Evolutionary conservation across 768 basidiomycete species (phyloP).

Genomic region (Mycena floridula): DNA sequence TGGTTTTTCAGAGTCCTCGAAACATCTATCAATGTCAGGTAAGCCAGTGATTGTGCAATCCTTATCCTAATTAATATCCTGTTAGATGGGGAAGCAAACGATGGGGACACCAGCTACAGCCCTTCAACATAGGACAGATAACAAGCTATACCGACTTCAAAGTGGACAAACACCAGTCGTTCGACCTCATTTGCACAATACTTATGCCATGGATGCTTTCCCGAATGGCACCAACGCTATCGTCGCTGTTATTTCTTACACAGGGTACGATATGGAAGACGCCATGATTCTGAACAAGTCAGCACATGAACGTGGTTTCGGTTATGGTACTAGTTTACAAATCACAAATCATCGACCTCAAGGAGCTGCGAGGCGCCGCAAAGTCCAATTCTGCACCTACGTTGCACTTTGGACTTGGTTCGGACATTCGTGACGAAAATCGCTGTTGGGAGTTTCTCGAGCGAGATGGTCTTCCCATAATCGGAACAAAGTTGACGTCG

Average conservation of each 20-base stretch:
- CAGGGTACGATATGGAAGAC: constrained; percentile 99
- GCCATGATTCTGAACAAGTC: constrained; percentile 99
- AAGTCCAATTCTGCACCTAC: constrained; percentile 51
- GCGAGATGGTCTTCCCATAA: constrained; percentile 75
- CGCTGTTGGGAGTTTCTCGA: constrained; percentile 52
- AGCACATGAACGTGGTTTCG: constrained; percentile 96
- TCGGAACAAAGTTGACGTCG: constrained; percentile 62
- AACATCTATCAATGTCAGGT: constrained; percentile 95
- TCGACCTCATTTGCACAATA: constrained; percentile 84
- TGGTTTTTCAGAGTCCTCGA: constrained; percentile 59
- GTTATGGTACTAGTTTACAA: constrained; percentile 96
- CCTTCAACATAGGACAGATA: constrained; percentile 88
- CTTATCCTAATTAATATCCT: not conserved
- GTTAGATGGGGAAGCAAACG: constrained; percentile 99
- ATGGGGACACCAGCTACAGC: constrained; percentile 99
- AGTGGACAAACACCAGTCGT: constrained; percentile 94
- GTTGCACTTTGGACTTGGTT: constrained; percentile 87
- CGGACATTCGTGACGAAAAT: constrained; percentile 55
- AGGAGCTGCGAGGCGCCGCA: constrained; percentile 65
- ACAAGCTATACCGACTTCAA: constrained; percentile 96
- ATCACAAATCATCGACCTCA: constrained; percentile 85
- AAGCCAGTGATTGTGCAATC: constrained; percentile 1
- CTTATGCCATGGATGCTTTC: constrained; percentile 97
- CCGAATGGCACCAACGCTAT: constrained; percentile 98
- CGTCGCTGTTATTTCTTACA: constrained; percentile 99